Evolutionary conservation across 352 stramenopile species (phyloP).

Genomic region (Phytophthora meadii): DNA sequence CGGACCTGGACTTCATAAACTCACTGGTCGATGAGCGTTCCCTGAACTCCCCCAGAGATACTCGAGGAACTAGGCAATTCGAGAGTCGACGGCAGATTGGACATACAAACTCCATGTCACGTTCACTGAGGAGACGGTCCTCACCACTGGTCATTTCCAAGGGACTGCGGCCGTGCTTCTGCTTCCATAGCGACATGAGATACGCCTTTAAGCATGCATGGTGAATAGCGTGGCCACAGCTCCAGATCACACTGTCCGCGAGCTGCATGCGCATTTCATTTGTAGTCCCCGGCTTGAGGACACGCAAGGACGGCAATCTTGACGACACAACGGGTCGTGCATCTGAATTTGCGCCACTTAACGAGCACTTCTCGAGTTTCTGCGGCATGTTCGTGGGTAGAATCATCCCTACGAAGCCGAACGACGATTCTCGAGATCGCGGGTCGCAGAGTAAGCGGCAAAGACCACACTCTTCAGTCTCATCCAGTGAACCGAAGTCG

Average conservation of each 20-base stretch:
- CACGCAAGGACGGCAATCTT: conserved; percentile 34
- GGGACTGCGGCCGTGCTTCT: conserved; percentile 51
- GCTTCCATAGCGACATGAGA: conserved; percentile 71
- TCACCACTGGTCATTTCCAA: conserved; percentile 56
- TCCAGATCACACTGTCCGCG: conserved; percentile 64
- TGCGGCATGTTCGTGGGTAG: conserved; percentile 60
- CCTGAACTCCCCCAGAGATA: conserved; percentile 29
- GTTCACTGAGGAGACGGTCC: conserved; percentile 70
- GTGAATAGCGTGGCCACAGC: conserved; percentile 77
- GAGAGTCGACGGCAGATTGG: conserved; percentile 79
- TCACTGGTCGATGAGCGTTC: conserved; percentile 21
- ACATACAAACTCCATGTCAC: conserved; percentile 80
- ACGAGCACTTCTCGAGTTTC: conserved; percentile 37
- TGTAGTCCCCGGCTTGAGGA: conserved; percentile 35
- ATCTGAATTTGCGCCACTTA: conserved; percentile 8
- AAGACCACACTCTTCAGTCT: conserved; percentile 63
- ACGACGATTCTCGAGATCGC: conserved; percentile 48
- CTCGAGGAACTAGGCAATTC: conserved; percentile 70
- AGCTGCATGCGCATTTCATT: conserved; percentile 48
- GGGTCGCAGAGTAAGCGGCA: conserved; percentile 68
- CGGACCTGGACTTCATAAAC: conserved; percentile 22
- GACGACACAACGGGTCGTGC: conserved; percentile 17
- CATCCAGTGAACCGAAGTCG: conserved; percentile 30
- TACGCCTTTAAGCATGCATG: conserved; percentile 76
- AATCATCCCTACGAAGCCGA: conserved; percentile 77